Evolutionary conservation across 768 basidiomycete species (phyloP), one percentile per base, ranked within the genome.

Genomic region (Rhizopogon rudus): DNA sequence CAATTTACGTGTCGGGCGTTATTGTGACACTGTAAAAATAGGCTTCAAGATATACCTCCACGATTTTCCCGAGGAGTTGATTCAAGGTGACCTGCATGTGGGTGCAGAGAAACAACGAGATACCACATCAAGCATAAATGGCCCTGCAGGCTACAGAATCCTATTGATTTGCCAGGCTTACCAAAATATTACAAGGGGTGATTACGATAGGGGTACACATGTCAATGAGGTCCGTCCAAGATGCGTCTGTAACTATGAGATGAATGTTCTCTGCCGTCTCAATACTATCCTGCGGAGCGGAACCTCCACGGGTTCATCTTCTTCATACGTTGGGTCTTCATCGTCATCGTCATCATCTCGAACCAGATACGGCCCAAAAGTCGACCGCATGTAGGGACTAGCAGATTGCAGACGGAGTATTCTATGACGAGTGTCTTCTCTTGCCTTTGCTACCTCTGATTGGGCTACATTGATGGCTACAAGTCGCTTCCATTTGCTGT

Each of bases 401-500:
- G 33, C 7, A 22, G 35, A 4, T 25, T 25, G 8, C 5, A 10
- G 48, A 49, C 13, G 39, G 9, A 7, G 35, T 2, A 35, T 52
- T 59, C 56, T 61, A 40, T 9, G 20, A 37, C 57, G 59, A 16
- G 56, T 4, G 9, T 33, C 17, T 9, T 61, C 60, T 48, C 52
- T 65, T 13, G 49, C 44, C 29, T 60, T 71, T 48, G 59, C 60
- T 42, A 58, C 63, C 40, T 55, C 55, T 40, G 56, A 52, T 52
- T 56, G 61, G 13, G 10, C 51, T 20, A 58, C 51, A 41, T 37
- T 13, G 12, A 33, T 33, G 31, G 31, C 31, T 9, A 37, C 35
- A 37, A 37, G 35, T 37, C 51, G 42, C 52, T 63, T 65, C 81
- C 79, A 62, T 35, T 60, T 60, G 48, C 64, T 64, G 13, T 43